Conservation (phyloP, 805 yeast species). For the Metschnikowia lachancei region DNA sequence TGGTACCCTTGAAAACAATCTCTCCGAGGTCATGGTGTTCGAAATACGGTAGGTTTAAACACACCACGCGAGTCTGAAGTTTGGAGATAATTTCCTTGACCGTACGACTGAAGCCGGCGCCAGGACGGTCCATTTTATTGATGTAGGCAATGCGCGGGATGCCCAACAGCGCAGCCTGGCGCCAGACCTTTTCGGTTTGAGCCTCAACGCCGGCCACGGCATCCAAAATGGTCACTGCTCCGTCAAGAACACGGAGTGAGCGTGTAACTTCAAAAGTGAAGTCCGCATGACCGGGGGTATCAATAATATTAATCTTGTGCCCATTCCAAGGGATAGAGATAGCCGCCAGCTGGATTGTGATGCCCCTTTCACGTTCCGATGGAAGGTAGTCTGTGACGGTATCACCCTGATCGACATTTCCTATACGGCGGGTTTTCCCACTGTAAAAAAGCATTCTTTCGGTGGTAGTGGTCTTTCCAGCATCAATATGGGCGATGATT, state of each 20-base stretch:
- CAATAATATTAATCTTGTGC: conserved; percentile 79
- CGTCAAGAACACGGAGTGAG: conserved; percentile 87
- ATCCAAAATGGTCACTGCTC: conserved; percentile 88
- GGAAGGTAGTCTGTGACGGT: conserved; percentile 92
- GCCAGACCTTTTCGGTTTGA: conserved; percentile 97
- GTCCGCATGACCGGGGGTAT: conserved; percentile 98
- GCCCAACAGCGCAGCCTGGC: conserved; percentile 62
- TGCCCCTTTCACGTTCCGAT: conserved; percentile 88
- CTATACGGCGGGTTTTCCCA: conserved; percentile 76
- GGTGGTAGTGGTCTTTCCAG: conserved; percentile 97
- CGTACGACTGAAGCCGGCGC: conserved; percentile 91
- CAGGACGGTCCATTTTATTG: conserved; percentile 95
- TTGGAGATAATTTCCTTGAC: conserved; percentile 79
- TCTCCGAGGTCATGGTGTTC: conserved; percentile 31
- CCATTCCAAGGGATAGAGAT: conserved; percentile 84
- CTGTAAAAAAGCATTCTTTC: conserved; percentile 91
- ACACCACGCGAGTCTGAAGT: conserved; percentile 67
- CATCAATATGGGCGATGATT: conserved; percentile 98
- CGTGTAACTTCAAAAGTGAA: conserved; percentile 92
- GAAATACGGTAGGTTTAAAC: conserved; percentile 78
- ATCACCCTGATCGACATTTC: conserved; percentile 95
- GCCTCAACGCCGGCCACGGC: conserved; percentile 98
- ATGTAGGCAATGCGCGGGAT: conserved; percentile 80
- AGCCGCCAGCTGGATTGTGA: conserved; percentile 95
- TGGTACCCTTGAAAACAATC: conserved; percentile 58